phyloP scores from a whole-genome alignment of 164 flowering plant species.

The Brasenia schreberi region DNA sequence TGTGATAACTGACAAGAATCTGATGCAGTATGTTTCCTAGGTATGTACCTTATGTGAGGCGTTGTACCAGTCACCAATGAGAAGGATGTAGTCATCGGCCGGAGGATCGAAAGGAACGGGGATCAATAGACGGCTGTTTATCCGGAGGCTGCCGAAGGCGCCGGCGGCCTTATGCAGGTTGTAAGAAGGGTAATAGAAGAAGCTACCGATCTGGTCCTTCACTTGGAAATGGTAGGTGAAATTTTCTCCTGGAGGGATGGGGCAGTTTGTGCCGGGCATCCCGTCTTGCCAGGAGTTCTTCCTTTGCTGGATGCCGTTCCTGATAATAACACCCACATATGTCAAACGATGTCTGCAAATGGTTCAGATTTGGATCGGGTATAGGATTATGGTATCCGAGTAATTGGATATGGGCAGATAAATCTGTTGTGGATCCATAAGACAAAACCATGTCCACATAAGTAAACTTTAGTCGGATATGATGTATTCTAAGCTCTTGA shows the following conservation, averaged over 20 bases:
- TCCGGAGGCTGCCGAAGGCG: conserved; percentile 57
- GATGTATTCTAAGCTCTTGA: not conserved
- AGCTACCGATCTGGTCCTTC: conserved; percentile 69
- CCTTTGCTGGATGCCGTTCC: conserved; percentile 73
- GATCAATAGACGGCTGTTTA: conserved; percentile 50
- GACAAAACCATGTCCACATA: not conserved
- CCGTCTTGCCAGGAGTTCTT: conserved; percentile 83
- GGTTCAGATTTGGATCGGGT: not conserved
- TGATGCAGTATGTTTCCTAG: not conserved
- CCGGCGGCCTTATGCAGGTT: conserved; percentile 55
- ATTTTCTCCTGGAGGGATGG: conserved; percentile 45
- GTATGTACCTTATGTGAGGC: conserved; percentile 19
- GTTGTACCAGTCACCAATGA: conserved; percentile 57
- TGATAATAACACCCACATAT: conserved; percentile 4
- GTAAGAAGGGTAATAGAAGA: conserved; percentile 55
- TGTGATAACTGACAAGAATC: too few relatives aligned
- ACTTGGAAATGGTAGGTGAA: conserved; percentile 59
- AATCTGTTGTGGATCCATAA: too few relatives aligned
- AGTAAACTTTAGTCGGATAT: not conserved
- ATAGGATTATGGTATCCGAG: not conserved
- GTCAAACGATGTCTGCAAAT: not conserved
- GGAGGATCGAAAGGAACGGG: conserved; percentile 50
- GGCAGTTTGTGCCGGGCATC: conserved; percentile 66
- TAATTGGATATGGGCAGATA: too few relatives aligned
- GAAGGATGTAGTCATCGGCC: conserved; percentile 48